Evolutionary conservation across 441 rosid genomes (phyloP).

Genomic region (Gossypium davidsonii): DNA sequence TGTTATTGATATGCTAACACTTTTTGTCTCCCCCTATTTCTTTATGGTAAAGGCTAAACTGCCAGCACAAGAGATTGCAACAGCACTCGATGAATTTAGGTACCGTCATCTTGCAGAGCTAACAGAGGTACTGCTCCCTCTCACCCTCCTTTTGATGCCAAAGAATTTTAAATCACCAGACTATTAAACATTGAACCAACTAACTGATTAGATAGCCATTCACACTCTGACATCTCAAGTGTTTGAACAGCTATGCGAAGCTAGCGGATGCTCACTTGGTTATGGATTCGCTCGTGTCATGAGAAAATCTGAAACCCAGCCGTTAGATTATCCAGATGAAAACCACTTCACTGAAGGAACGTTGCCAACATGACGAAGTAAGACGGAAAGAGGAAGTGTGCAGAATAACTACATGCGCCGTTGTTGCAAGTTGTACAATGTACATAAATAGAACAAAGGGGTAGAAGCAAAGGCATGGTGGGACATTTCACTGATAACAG

Average conservation of each 20-base stretch:
- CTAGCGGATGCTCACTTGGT: slow-evolving; percentile 85
- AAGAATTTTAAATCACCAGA: too few relatives aligned
- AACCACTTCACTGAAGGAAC: slow-evolving; percentile 62
- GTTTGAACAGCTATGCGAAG: slow-evolving; percentile 62
- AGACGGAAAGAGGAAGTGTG: slow-evolving; percentile 20
- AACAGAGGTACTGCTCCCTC: slow-evolving; percentile 48
- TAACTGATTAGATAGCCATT: background rate
- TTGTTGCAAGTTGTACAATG: slow-evolving; percentile 22
- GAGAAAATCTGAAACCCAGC: slow-evolving; percentile 48
- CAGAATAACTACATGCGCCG: slow-evolving; percentile 16
- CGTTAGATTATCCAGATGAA: slow-evolving; percentile 59
- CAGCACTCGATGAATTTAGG: slow-evolving; percentile 83
- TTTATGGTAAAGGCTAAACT: slow-evolving; percentile 54
- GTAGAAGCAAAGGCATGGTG: background rate
- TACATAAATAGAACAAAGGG: slow-evolving; percentile 25
- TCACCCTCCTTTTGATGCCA: background rate
- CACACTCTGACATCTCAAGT: background rate
- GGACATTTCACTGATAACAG: background rate
- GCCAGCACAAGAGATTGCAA: slow-evolving; percentile 80
- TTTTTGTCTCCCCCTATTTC: background rate
- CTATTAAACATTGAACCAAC: too few relatives aligned
- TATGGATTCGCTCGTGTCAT: slow-evolving; percentile 69
- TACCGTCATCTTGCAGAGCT: slow-evolving; percentile 87
- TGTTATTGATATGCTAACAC: background rate
- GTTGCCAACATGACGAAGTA: slow-evolving; percentile 43